Evolutionary conservation across 2,329 filamentous ascomycete genomes (phyloP).

Genomic region (Colletotrichum theobromicola): DNA sequence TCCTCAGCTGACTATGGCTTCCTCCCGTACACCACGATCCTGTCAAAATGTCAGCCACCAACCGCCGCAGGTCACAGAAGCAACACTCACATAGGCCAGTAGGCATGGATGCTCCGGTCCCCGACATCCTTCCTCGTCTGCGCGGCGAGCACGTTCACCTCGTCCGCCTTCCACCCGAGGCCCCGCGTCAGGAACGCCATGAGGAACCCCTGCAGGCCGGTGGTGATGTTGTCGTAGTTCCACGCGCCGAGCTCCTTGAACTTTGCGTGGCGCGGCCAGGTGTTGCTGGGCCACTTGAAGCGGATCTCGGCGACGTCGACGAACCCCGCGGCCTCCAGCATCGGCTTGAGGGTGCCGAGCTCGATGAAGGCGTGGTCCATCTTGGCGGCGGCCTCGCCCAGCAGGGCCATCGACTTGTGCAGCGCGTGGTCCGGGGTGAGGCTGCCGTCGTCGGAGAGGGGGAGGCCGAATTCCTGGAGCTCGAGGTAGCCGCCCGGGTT

Average conservation of each 20-base stretch:
- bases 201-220: constrained; percentile 38
- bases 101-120: constrained; percentile 30
- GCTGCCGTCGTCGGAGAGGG: constrained; percentile 17
- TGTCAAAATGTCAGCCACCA: background rate
- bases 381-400: constrained; percentile 27
- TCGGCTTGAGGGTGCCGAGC: constrained; percentile 2
- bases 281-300: constrained; percentile 41
- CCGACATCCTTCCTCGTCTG: constrained; percentile 28
- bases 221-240: constrained; percentile 34
- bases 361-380: constrained; percentile 13
- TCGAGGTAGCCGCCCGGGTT: constrained; percentile 16
- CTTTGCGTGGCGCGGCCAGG: constrained; percentile 38
- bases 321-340: constrained; percentile 36
- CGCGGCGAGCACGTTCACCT: constrained; percentile 30
- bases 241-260: constrained; percentile 40
- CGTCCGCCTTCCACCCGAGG: constrained; percentile 37
- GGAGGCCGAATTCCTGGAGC: constrained; percentile 17
- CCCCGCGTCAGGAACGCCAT: constrained; percentile 41
- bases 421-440: constrained; percentile 17
- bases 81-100: constrained; percentile 41
- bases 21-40: constrained; percentile 16
- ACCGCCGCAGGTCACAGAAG: background rate
- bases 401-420: constrained; percentile 24
- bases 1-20: background rate
- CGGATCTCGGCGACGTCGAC: constrained; percentile 33